Base-by-base conservation (phyloP, 2,329 filamentous ascomycete genomes). In the Clathrospora elynae region DNA sequence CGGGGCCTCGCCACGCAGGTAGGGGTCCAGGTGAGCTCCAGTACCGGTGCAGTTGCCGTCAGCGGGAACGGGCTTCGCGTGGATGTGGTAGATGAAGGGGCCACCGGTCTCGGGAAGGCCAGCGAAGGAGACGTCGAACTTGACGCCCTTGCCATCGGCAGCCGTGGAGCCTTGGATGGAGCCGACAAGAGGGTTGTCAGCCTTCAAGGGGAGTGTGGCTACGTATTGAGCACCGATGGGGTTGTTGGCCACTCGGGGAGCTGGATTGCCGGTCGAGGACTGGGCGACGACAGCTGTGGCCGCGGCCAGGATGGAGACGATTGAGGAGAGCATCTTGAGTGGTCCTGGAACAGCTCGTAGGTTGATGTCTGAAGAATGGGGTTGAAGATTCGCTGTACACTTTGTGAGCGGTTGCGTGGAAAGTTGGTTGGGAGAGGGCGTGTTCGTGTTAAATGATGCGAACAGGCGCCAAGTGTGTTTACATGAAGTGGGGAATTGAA, bases 41-140 rank as follows among this genome's bases (percentile, higher is more conserved):
- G 73, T 67, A 5, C 56, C 63, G 11, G 68, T 68, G 63, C 74
- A 77, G 61, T 74, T 75, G 49, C 73, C 72, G 35, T 71, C 62
- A 2, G 62, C 45, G 5, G 67, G 67, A 19, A 76, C 64, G 2
- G 72, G 66, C 55, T 67, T 68, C 46, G 70, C 64, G 63, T 76
- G 72, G 49, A 77, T 62, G 61, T 75, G 71, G 66, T 77, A 77
- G 47, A 71, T 62, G 63, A 75, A 76, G 7, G 73, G 74, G 22
- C 73, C 73, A 16, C 71, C 72, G 33, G 64, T 57, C 10, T 51
- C 40, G 12, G 74, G 74, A 12, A 77, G 61, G 33, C 70, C 71
- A 36, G 58, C 53, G 46, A 77, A 51, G 38, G 65, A 66, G 47
- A 77, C 54, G 24, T 64, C 54, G 42, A 77, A 69, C 37, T 64